These are phyloP conservation scores for Tripterygium wilfordii DNA, from an alignment of 177 flowering plant species.

Conservation along the genomic window DNA sequence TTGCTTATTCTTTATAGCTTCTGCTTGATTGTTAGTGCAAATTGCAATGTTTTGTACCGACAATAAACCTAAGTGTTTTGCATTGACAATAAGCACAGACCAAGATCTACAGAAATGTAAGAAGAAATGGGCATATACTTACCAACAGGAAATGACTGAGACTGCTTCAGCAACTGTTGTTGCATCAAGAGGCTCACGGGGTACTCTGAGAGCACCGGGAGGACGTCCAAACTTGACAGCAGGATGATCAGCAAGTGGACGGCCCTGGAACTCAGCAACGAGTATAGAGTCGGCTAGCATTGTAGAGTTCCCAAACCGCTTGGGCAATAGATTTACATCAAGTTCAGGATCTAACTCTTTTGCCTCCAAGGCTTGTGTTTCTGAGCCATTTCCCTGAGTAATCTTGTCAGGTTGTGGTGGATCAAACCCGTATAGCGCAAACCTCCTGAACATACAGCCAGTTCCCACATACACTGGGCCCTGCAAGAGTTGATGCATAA, in stretches of 20 bases:
- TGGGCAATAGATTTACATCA: constrained; percentile 56
- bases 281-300: constrained; percentile 75
- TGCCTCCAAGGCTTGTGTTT: constrained; percentile 15
- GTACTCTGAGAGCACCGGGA: constrained; percentile 70
- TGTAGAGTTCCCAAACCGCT: constrained; percentile 75
- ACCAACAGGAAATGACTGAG: constrained; percentile 51
- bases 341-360: constrained; percentile 41
- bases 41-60: too few relatives aligned
- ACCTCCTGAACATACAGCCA: constrained; percentile 72
- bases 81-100: too few relatives aligned
- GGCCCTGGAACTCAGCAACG: constrained; percentile 71
- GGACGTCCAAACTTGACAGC: constrained; percentile 72
- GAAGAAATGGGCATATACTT: background rate
- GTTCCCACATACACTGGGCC: constrained; percentile 97
- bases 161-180: constrained; percentile 83
- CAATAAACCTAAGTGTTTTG: background rate
- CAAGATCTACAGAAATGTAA: background rate
- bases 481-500: constrained; percentile 3
- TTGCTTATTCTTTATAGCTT: background rate
- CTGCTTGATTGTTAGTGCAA: too few relatives aligned
- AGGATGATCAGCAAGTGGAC: constrained; percentile 92
- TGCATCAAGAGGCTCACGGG: constrained; percentile 82
- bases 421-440: constrained; percentile 84
- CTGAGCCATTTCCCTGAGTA: constrained; percentile 5
- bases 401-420: constrained; percentile 47